Evolutionary conservation across 257 asterid genomes (phyloP).

Genomic region (Ilex aquifolium): DNA sequence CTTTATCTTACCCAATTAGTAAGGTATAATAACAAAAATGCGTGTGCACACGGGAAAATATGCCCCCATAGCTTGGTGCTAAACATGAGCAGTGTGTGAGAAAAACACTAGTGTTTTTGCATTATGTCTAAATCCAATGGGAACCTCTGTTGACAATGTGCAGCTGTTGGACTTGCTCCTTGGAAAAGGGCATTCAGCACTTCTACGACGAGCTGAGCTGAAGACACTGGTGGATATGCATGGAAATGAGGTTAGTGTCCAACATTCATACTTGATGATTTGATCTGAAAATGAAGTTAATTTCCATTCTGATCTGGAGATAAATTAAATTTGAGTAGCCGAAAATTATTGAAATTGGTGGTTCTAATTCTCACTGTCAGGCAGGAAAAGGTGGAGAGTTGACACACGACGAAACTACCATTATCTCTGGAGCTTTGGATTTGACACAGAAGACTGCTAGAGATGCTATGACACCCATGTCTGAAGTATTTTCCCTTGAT

Average conservation of each 20-base stretch:
- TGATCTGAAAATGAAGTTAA: too few relatives aligned
- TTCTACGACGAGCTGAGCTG: slow-evolving; percentile 59
- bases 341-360: too few relatives aligned
- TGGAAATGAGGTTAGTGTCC: slow-evolving; percentile 39
- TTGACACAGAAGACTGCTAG: slow-evolving; percentile 50
- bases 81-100: too few relatives aligned
- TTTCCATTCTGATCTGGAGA: too few relatives aligned
- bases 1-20: slow-evolving; percentile 54
- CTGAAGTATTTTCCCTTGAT: slow-evolving; percentile 50
- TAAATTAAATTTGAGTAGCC: too few relatives aligned
- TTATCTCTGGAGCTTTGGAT: slow-evolving; percentile 63
- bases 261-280: neutral
- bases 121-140: too few relatives aligned
- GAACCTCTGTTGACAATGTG: neutral
- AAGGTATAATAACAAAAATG: slow-evolving; percentile 29
- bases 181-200: slow-evolving; percentile 48
- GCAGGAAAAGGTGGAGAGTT: slow-evolving; percentile 84
- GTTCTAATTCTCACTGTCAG: too few relatives aligned
- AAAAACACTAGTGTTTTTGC: too few relatives aligned
- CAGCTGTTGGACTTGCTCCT: slow-evolving; percentile 55
- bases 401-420: slow-evolving; percentile 60
- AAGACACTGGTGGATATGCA: slow-evolving; percentile 64
- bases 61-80: too few relatives aligned
- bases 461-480: slow-evolving; percentile 67
- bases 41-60: too few relatives aligned